Percentiles rank a stretch among this genome's conserved stretches.
Conservation (phyloP, 371 early-diverging fungal genomes). For the Apophysomyces variabilis region DNA sequence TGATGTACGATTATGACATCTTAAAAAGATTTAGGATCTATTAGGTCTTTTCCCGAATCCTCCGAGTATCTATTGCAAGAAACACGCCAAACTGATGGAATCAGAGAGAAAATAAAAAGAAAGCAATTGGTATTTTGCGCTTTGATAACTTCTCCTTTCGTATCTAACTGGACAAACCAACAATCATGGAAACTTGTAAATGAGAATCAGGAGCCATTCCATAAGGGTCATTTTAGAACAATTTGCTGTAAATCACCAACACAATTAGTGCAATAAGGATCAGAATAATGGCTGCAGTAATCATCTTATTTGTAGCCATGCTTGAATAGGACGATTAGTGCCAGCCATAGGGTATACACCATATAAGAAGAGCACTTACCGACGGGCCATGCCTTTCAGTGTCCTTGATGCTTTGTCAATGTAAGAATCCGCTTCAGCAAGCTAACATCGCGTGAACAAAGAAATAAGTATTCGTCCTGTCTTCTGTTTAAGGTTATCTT, state of each 20-base stretch:
- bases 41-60: no score
- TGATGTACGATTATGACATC: no score
- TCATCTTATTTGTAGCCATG: slow-evolving; percentile 87
- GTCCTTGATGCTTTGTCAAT: slow-evolving; percentile 90
- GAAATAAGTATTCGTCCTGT: background rate
- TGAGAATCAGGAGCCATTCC: no score
- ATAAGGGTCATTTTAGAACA: slow-evolving; percentile 27
- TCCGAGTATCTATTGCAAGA: no score
- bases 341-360: background rate
- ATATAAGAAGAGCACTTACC: slow-evolving; percentile 58
- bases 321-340: slow-evolving; percentile 44
- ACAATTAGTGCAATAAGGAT: slow-evolving; percentile 83
- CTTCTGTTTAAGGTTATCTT: background rate
- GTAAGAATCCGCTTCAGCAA: slow-evolving; percentile 86
- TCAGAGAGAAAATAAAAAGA: no score
- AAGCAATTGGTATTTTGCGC: no score
- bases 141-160: no score
- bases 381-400: slow-evolving; percentile 88
- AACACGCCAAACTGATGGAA: no score
- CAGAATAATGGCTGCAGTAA: slow-evolving; percentile 85
- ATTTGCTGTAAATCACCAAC: slow-evolving; percentile 81
- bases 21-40: no score
- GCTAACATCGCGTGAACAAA: slow-evolving; percentile 38
- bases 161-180: no score
- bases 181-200: no score